Evolutionary conservation across 2,329 filamentous ascomycete species (phyloP).

Genomic region (Truncatella angustata): DNA sequence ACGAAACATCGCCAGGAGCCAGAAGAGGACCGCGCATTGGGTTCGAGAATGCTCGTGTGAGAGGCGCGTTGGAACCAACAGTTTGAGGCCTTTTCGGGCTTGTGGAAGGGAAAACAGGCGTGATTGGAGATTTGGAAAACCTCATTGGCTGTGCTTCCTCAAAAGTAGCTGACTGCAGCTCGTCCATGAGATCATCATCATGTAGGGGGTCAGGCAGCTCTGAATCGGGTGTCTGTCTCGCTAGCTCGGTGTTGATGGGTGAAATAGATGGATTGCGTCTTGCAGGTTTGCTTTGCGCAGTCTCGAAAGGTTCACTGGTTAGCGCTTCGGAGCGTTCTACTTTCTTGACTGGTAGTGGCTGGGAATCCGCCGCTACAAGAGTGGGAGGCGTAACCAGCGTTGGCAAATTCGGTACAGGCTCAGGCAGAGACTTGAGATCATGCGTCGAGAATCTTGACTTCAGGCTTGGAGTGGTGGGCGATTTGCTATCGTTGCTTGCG

Average conservation of each 20-base stretch:
- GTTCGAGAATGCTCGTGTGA: conserved; percentile 49
- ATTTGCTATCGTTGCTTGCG: conserved; percentile 22
- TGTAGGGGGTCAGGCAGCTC: conserved; percentile 46
- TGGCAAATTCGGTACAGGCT: conserved; percentile 16
- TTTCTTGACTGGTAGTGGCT: conserved; percentile 10
- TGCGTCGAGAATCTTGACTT: conserved; percentile 44
- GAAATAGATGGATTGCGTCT: conserved; percentile 43
- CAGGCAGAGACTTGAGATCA: conserved; percentile 28
- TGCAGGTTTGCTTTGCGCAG: conserved; percentile 21
- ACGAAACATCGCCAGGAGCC: conserved; percentile 43
- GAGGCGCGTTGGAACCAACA: conserved; percentile 25
- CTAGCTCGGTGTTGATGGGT: conserved; percentile 54
- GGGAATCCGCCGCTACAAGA: conserved; percentile 3
- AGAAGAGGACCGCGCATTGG: conserved; percentile 44
- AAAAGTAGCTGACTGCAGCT: conserved; percentile 77
- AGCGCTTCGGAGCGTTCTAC: conserved; percentile 14
- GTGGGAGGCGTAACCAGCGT: conserved; percentile 7
- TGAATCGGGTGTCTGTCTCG: conserved; percentile 30
- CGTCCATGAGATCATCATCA: conserved; percentile 84
- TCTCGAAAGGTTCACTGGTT: conserved; percentile 14
- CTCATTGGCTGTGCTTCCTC: conserved; percentile 80
- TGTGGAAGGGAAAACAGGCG: conserved; percentile 53
- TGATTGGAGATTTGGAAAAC: conserved; percentile 80
- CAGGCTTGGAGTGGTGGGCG: conserved; percentile 30
- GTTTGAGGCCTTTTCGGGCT: conserved; percentile 16